A percentile compares a stretch with the other conserved stretches of the same genome.
These are phyloP conservation scores for Mycena sp. DNA, from an alignment of 1,284 basidiomycete genomes.

Conservation along the genomic window DNA sequence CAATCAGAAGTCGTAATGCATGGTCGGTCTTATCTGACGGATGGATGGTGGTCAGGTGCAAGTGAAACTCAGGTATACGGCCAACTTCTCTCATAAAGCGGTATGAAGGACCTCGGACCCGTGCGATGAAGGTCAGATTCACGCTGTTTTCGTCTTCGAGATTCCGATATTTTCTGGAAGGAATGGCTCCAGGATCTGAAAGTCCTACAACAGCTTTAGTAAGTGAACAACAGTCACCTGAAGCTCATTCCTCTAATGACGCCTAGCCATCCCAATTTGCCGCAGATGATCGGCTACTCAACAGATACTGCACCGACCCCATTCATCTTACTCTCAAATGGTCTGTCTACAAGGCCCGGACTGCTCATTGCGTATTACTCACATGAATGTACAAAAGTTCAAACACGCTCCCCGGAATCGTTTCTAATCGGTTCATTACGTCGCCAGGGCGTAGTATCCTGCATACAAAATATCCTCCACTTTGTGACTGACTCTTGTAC, in stretches of 20 bases:
- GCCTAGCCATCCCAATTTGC: constrained; percentile 61
- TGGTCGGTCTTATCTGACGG: constrained; percentile 44
- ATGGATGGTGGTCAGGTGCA: constrained; percentile 58
- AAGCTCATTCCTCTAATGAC: neutral
- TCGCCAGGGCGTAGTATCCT: constrained; percentile 45
- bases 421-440: constrained; percentile 41
- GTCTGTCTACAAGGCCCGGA: constrained; percentile 35
- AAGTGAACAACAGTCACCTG: constrained; percentile 26
- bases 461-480: constrained; percentile 47
- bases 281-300: constrained; percentile 63
- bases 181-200: constrained; percentile 62
- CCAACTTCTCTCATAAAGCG: constrained; percentile 51
- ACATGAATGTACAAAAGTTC: constrained; percentile 42
- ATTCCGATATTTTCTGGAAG: constrained; percentile 35
- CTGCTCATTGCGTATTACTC: neutral
- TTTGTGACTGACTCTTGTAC: constrained; percentile 38
- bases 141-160: neutral
- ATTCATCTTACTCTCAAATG: constrained; percentile 60
- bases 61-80: constrained; percentile 52
- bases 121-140: constrained; percentile 45
- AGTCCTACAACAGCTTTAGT: constrained; percentile 59
- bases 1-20: constrained; percentile 55
- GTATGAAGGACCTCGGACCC: constrained; percentile 50
- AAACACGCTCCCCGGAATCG: constrained; percentile 48
- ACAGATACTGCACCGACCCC: constrained; percentile 55